Base-by-base conservation (phyloP, 2,329 filamentous ascomycete genomes). In the Exophiala sideris region DNA sequence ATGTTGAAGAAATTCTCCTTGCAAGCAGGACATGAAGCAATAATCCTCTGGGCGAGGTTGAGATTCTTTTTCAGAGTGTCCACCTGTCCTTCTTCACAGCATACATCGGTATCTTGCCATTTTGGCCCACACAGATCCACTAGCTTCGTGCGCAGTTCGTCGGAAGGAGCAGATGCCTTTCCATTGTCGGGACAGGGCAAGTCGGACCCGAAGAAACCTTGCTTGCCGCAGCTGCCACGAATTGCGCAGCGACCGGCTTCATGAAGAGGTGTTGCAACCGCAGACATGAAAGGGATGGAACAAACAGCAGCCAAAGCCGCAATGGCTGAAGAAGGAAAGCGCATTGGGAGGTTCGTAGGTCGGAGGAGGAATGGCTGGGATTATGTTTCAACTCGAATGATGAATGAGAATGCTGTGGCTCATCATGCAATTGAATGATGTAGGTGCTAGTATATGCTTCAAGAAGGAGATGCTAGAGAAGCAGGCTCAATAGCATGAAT, bases 1-100 rank as follows among this genome's bases (percentile, higher is more conserved):
- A 95, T 79, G 75, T 99, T 95, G 78, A 89, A 97, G 77, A 99
- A 99, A 77, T 99, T 99, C 65, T 91, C 87, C 72, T 94, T 95
- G 81, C 94, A 99, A 32, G 95, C 94, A 1, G 94, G 94, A 70
- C 94, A 99, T 8, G 91, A 90, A 21, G 91, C 86, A 68, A 99
- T 91, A 67, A 99, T 87, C 55, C 87, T 85, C 64, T 91, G 90
- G 1, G 91, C 92, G 18, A 89, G 89, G 62, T 89, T 87, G 54
- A 99, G 80, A 66, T 96, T 95, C 57, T 83, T 86, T 64, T 89
- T 86, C 58, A 99, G 83, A 1, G 87, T 79, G 64, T 88, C 82
- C 52, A 99, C 88, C 81, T 97, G 94, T 40, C 89, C 86, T 45
- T 83, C 75, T 46, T 81, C 82, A 69, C 94, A 99, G 75, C 94